phyloP scores from a whole-genome alignment of 495 filamentous ascomycete species.

The Sabuloglossum arenarium region DNA sequence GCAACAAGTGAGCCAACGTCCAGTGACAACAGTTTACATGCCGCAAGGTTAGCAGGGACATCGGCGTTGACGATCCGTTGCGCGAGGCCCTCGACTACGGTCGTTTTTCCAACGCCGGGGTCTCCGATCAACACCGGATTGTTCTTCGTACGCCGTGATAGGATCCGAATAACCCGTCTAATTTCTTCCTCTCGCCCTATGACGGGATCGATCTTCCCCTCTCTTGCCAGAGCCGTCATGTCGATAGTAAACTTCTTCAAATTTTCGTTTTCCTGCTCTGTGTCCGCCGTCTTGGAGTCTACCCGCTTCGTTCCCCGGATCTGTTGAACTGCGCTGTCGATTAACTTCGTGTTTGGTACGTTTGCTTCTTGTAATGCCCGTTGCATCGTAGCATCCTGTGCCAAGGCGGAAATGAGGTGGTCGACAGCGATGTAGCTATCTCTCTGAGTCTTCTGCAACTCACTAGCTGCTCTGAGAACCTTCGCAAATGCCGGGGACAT shows the following conservation, averaged over 20 bases:
- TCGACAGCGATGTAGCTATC: conserved; percentile 87
- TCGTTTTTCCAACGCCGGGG: conserved; percentile 96
- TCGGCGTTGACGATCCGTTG: conserved; percentile 88
- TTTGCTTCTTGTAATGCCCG: conserved; percentile 63
- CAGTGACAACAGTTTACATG: conserved; percentile 80
- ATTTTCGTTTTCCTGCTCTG: conserved; percentile 77
- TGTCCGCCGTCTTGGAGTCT: conserved; percentile 85
- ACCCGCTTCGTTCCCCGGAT: conserved; percentile 83
- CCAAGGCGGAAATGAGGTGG: conserved; percentile 68
- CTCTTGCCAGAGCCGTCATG: conserved; percentile 81
- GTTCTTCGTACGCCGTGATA: conserved; percentile 91
- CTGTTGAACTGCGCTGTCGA: conserved; percentile 69
- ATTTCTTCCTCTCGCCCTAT: conserved; percentile 97
- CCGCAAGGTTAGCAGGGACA: conserved; percentile 85
- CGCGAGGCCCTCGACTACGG: conserved; percentile 92
- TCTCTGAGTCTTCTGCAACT: conserved; percentile 90
- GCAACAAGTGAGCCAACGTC: conserved; percentile 91
- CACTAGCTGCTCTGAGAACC: conserved; percentile 60
- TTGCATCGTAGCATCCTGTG: conserved; percentile 58
- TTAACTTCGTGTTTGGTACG: conserved; percentile 72
- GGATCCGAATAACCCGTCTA: conserved; percentile 75
- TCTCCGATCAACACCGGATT: conserved; percentile 93
- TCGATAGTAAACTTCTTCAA: conserved; percentile 95
- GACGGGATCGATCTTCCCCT: conserved; percentile 95
- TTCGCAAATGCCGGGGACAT: conserved; percentile 63